Conservation (phyloP, 306 rosid genomes). For the Rosa lucieae region DNA sequence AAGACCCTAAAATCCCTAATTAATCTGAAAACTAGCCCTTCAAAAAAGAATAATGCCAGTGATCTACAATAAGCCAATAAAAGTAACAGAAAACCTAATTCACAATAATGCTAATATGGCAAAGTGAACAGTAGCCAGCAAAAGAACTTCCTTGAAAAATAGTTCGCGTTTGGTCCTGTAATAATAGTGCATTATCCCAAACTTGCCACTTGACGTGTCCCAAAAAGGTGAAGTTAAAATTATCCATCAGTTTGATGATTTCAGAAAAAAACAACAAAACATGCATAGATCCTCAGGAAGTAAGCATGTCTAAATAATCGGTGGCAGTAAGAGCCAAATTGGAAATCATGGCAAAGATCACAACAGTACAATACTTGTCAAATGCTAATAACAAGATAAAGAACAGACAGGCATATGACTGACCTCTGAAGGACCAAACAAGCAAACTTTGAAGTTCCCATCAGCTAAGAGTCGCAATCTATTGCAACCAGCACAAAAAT, state of each 20-base stretch:
- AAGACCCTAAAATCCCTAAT: not conserved
- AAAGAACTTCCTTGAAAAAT: not conserved
- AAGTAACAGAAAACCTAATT: not conserved
- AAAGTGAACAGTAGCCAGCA: not conserved
- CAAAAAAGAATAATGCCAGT: not conserved
- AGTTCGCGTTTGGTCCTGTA: not conserved
- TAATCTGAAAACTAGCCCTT: not conserved
- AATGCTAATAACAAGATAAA: constrained; percentile 18
- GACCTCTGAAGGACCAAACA: constrained; percentile 98
- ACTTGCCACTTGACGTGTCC: constrained; percentile 5
- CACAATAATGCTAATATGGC: not conserved
- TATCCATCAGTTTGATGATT: not conserved
- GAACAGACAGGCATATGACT: constrained; percentile 21
- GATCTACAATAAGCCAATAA: not conserved
- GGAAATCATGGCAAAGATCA: not conserved
- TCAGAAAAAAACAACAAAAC: not conserved
- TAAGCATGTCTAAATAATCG: not conserved
- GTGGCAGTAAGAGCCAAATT: not conserved
- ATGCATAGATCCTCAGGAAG: not conserved
- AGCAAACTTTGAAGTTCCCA: constrained; percentile 94
- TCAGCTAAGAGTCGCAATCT: constrained; percentile 90
- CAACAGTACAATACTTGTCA: constrained; percentile 9
- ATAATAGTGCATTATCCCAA: not conserved
- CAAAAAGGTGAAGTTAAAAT: not conserved
- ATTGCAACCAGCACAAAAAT: constrained; percentile 98